These are phyloP conservation scores for Dryas octopetala DNA, from an alignment of 306 rosid species.

Conservation along the genomic window DNA sequence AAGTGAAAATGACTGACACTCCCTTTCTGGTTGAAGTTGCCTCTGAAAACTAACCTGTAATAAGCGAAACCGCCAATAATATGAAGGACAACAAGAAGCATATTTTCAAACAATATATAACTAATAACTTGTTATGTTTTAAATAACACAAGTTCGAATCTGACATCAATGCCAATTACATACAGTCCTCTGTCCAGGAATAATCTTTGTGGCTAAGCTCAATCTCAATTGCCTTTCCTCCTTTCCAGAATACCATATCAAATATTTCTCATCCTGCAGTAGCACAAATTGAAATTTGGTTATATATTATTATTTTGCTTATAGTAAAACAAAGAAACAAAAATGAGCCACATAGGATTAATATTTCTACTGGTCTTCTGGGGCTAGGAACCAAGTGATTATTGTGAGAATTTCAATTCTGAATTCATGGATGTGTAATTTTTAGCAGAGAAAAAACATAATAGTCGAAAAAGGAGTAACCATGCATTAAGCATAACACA, in stretches of 20 bases:
- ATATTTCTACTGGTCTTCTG: too few species aligned
- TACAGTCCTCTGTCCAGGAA: constrained; percentile 73
- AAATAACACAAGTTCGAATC: constrained; percentile 5
- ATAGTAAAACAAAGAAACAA: neutral
- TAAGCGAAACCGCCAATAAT: constrained; percentile 28
- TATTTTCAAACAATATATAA: constrained; percentile 2
- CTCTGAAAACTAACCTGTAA: constrained; percentile 55
- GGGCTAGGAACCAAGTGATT: too few species aligned
- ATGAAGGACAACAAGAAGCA: constrained; percentile 23
- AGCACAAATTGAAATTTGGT: constrained; percentile 5
- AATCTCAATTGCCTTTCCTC: constrained; percentile 70
- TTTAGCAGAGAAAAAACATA: too few species aligned
- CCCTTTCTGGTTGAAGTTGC: constrained; percentile 59
- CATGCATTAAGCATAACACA: too few species aligned
- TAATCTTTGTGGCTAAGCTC: constrained; percentile 55
- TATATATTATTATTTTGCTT: neutral
- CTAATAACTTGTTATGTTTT: neutral
- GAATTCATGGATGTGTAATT: neutral
- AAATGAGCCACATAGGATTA: neutral
- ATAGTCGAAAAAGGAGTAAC: too few species aligned
- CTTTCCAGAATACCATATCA: constrained; percentile 78
- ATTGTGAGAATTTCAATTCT: neutral
- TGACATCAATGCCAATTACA: constrained; percentile 27
- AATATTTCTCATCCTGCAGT: constrained; percentile 72
- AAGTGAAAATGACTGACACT: constrained; percentile 69